phyloP scores from a whole-genome alignment of 106 monocot species.

The Vanilla planifolia region DNA sequence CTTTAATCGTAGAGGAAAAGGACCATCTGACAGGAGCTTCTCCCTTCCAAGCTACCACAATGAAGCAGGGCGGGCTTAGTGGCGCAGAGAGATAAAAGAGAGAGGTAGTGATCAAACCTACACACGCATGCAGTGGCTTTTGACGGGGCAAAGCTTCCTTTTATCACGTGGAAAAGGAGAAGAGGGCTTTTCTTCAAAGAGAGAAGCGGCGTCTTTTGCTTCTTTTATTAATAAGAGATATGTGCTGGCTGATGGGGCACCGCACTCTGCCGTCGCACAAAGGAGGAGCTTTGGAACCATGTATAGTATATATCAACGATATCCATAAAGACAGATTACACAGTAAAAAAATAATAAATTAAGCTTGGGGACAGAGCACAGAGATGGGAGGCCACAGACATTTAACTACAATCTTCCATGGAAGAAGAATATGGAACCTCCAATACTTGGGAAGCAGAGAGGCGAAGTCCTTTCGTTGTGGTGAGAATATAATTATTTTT shows the following conservation, averaged over 20 bases:
- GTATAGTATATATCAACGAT: background rate
- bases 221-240: background rate
- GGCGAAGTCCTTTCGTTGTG: too few relatives aligned
- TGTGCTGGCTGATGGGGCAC: conserved; percentile 8
- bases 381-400: background rate
- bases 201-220: background rate
- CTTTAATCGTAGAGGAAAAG: conserved; percentile 6
- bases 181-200: background rate
- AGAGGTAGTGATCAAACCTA: background rate
- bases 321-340: background rate
- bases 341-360: background rate
- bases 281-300: conserved; percentile 3
- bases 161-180: conserved; percentile 16
- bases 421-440: conserved; percentile 15
- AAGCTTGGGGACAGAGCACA: background rate
- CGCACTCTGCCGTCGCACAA: background rate
- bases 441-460: conserved; percentile 3
- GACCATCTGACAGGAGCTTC: background rate
- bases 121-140: conserved; percentile 13
- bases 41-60: background rate
- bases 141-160: conserved; percentile 11
- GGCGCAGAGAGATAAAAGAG: conserved; percentile 1
- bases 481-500: too few relatives aligned
- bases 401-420: conserved; percentile 6
- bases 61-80: background rate